Percentiles rank a stretch among this genome's conserved stretches.
phyloP scores from a whole-genome alignment of 768 basidiomycete species.

The Solioccasus polychromus region DNA sequence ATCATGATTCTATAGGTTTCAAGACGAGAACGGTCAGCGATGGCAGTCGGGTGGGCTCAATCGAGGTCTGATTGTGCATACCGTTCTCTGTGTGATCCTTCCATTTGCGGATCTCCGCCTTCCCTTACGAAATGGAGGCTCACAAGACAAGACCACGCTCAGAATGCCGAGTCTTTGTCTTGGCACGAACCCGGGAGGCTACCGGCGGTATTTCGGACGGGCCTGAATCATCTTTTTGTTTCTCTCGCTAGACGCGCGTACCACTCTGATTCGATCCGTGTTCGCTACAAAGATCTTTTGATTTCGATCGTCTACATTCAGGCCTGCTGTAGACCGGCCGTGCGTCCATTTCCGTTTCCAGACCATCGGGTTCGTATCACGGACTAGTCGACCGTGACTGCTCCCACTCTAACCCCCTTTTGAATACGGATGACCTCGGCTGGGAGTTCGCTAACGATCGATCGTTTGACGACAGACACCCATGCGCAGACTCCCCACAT shows the following conservation, averaged over 20 bases:
- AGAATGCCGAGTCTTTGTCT: too few relatives aligned
- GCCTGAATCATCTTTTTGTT: too few relatives aligned
- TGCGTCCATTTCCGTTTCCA: not conserved
- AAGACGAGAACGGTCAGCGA: not conserved
- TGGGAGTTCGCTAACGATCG: conserved; percentile 2
- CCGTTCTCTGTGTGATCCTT: not conserved
- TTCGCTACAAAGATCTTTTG: conserved; percentile 5
- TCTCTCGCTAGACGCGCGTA: too few relatives aligned
- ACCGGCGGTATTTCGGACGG: too few relatives aligned
- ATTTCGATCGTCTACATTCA: conserved; percentile 6
- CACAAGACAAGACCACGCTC: too few relatives aligned
- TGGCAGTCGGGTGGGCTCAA: conserved; percentile 14
- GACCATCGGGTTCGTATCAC: not conserved
- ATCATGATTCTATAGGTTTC: conserved; percentile 4
- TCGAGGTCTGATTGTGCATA: conserved; percentile 5
- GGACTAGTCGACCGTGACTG: not conserved
- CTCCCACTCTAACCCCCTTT: conserved; percentile 8
- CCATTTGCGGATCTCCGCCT: not conserved
- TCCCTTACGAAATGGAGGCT: too few relatives aligned
- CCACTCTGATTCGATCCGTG: too few relatives aligned
- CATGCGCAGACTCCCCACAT: not conserved
- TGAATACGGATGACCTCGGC: not conserved
- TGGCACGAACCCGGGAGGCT: too few relatives aligned
- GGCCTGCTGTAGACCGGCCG: too few relatives aligned
- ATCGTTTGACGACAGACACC: not conserved